Conservation (phyloP, 2,329 filamentous ascomycete genomes). For the Orbilia blumenaviensis region DNA sequence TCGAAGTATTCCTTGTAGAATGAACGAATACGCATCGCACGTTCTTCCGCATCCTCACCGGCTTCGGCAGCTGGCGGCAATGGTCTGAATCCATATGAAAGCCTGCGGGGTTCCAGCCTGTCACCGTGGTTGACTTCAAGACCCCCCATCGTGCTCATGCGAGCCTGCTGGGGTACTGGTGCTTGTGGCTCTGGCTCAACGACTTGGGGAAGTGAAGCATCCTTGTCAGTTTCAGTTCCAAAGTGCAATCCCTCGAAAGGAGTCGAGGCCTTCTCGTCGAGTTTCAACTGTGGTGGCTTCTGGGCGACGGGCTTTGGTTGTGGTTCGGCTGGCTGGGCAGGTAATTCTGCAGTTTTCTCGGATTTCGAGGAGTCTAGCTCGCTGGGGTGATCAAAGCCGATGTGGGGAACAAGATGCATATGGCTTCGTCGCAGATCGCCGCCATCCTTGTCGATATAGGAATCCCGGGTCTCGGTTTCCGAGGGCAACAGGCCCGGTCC, state of each 20-base stretch:
- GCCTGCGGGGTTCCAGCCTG: constrained; percentile 69
- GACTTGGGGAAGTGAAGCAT: constrained; percentile 30
- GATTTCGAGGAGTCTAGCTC: constrained; percentile 28
- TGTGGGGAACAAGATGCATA: constrained; percentile 43
- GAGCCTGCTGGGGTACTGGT: constrained; percentile 1
- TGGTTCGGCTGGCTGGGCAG: neutral
- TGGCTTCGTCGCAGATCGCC: constrained; percentile 49
- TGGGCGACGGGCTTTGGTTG: constrained; percentile 3
- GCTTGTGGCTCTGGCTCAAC: constrained; percentile 21
- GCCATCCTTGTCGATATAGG: constrained; percentile 46
- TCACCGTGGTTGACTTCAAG: constrained; percentile 63
- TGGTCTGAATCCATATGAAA: constrained; percentile 80
- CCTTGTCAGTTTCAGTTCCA: constrained; percentile 22
- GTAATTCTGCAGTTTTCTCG: constrained; percentile 6
- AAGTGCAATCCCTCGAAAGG: constrained; percentile 44
- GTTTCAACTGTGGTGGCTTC: constrained; percentile 26
- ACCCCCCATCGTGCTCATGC: constrained; percentile 58
- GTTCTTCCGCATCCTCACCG: constrained; percentile 88
- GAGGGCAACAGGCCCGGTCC: constrained; percentile 24
- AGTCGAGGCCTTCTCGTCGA: constrained; percentile 13
- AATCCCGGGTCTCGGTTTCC: constrained; percentile 38
- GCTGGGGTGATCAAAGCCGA: constrained; percentile 27
- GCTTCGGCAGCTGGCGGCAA: constrained; percentile 84
- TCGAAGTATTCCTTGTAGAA: constrained; percentile 99
- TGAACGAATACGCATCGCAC: constrained; percentile 94